Percentiles rank a stretch among this genome's conserved stretches.
These are phyloP conservation scores for Tolypocladium guangdongense DNA, from an alignment of 2,329 filamentous ascomycete genomes.

Conservation along the genomic window DNA sequence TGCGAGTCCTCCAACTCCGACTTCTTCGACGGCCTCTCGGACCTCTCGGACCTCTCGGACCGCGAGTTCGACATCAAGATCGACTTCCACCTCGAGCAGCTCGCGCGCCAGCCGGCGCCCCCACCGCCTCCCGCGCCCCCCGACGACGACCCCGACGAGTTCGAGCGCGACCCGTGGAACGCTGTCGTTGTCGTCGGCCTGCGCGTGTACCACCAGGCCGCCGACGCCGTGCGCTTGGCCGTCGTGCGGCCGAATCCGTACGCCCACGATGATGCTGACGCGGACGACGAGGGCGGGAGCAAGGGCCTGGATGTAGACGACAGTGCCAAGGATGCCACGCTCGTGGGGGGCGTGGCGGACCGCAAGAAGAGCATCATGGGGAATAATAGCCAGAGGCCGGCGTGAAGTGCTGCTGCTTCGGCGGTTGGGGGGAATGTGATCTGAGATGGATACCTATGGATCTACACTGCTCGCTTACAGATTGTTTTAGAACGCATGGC, in stretches of 20 bases:
- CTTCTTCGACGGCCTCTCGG: constrained; percentile 12
- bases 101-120: constrained; percentile 5
- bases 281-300: constrained; percentile 13
- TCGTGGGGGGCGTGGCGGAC: constrained; percentile 20
- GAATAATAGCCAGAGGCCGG: constrained; percentile 4
- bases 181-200: constrained; percentile 51
- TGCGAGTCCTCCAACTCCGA: constrained; percentile 13
- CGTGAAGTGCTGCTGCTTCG: background rate
- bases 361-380: constrained; percentile 25
- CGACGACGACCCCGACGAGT: constrained; percentile 40
- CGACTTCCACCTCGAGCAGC: constrained; percentile 7
- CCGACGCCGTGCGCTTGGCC: constrained; percentile 24
- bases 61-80: constrained; percentile 25
- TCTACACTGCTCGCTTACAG: background rate
- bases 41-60: constrained; percentile 27
- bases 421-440: background rate
- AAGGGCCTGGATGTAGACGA: constrained; percentile 33
- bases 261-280: constrained; percentile 11
- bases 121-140: background rate
- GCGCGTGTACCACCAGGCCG: constrained; percentile 45
- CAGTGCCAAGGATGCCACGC: constrained; percentile 32
- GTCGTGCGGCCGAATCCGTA: constrained; percentile 28
- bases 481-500: background rate
- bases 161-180: constrained; percentile 50
- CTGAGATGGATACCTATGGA: background rate